Evolutionary conservation across 2,329 filamentous ascomycete genomes (phyloP).

Genomic region (Sarocladium brachiariae): DNA sequence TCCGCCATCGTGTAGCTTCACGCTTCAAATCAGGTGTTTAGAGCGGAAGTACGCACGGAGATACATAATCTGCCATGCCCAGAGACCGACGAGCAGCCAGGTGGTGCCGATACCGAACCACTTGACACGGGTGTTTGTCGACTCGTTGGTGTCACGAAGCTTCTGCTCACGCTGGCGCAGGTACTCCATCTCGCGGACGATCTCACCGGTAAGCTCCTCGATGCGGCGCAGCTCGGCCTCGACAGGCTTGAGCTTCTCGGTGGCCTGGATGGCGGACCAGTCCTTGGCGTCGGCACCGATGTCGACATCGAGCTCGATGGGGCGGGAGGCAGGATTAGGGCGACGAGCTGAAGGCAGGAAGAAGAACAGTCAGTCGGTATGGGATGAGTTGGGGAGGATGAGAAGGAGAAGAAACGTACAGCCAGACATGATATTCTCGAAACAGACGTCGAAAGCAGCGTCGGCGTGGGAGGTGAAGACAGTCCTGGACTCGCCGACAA

Average conservation of each 20-base stretch:
- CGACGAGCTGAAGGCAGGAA: slow-evolving; percentile 21
- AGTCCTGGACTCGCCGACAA: slow-evolving; percentile 85
- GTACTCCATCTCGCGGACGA: slow-evolving; percentile 95
- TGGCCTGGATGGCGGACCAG: slow-evolving; percentile 93
- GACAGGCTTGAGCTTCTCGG: slow-evolving; percentile 95
- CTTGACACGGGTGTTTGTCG: slow-evolving; percentile 97
- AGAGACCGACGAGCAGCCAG: slow-evolving; percentile 79
- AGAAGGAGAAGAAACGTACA: slow-evolving; percentile 44
- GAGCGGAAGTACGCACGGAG: slow-evolving; percentile 90
- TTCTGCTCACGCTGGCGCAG: slow-evolving; percentile 85
- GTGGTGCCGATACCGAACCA: slow-evolving; percentile 97
- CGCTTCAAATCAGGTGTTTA: slow-evolving; percentile 34
- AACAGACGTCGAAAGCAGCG: slow-evolving; percentile 92
- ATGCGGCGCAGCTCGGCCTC: slow-evolving; percentile 91
- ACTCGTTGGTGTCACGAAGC: slow-evolving; percentile 97
- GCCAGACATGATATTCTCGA: slow-evolving; percentile 72
- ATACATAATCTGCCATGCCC: slow-evolving; percentile 97
- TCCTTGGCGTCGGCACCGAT: slow-evolving; percentile 96
- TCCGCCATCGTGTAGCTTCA: too few relatives aligned
- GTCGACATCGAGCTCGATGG: slow-evolving; percentile 88
- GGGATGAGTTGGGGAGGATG: slow-evolving; percentile 12
- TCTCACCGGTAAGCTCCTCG: slow-evolving; percentile 82
- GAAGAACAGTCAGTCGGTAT: neutral
- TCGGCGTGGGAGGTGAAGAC: slow-evolving; percentile 91
- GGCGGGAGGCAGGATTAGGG: slow-evolving; percentile 50